These are phyloP conservation scores for Gossypium australe DNA, from an alignment of 345 rosid genomes.

Conservation along the genomic window DNA sequence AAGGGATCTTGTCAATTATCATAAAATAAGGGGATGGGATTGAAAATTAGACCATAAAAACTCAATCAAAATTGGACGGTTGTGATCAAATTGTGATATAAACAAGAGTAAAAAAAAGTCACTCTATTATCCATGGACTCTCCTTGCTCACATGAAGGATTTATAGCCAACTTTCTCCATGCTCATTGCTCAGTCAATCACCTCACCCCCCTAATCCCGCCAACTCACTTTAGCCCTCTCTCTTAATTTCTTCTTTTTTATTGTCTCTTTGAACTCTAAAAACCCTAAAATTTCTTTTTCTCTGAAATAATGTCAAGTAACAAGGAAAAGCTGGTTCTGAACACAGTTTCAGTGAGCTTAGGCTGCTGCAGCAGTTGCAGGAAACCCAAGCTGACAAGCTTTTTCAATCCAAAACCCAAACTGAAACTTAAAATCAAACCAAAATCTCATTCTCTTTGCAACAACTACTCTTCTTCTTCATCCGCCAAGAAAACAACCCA, in stretches of 20 bases:
- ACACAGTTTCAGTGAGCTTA: constrained; percentile 53
- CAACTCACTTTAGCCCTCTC: neutral
- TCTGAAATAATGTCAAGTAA: constrained; percentile 32
- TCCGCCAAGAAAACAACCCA: constrained; percentile 14
- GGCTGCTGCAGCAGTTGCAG: constrained; percentile 74
- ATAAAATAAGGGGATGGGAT: no score
- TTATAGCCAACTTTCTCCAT: neutral
- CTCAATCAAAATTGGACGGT: neutral
- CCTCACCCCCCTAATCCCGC: neutral
- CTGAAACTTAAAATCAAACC: constrained; percentile 6
- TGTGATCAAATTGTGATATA: neutral
- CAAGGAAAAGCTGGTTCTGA: constrained; percentile 47
- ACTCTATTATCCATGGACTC: neutral
- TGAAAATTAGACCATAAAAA: no score
- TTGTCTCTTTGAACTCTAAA: neutral
- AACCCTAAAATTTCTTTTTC: no score
- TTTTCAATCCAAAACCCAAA: constrained; percentile 44
- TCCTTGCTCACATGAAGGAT: constrained; percentile 11
- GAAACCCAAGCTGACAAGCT: constrained; percentile 41
- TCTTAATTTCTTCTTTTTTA: neutral
- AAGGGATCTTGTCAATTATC: no score
- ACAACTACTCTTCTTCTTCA: constrained; percentile 26
- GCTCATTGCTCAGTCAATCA: neutral
- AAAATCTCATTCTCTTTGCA: constrained; percentile 12
- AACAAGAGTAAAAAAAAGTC: neutral